These are phyloP conservation scores for Neotropicomus parvogracilis DNA, from an alignment of 1,284 basidiomycete species.

Conservation along the genomic window DNA sequence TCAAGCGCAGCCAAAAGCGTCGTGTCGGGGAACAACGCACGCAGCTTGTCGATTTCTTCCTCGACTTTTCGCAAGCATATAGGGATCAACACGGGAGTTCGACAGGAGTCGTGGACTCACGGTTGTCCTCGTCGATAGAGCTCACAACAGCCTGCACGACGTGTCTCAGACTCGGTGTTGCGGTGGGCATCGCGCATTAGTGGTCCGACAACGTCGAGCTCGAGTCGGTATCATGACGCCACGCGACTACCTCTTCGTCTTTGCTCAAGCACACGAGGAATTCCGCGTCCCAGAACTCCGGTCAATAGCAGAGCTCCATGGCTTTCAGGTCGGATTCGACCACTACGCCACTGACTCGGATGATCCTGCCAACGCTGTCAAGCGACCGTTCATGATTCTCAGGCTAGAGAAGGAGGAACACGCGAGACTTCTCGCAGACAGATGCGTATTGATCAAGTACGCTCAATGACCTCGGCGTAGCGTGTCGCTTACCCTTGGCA, in stretches of 20 bases:
- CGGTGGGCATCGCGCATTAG: slow-evolving; percentile 16
- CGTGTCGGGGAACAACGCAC: slow-evolving; percentile 56
- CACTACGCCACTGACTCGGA: slow-evolving; percentile 31
- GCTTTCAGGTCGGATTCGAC: slow-evolving; percentile 49
- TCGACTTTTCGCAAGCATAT: slow-evolving; percentile 41
- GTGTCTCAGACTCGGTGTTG: slow-evolving; percentile 19
- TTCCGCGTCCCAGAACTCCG: slow-evolving; percentile 80
- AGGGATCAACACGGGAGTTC: slow-evolving; percentile 7
- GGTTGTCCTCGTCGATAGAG: slow-evolving; percentile 30
- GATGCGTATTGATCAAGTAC: slow-evolving; percentile 85
- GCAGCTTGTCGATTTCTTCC: slow-evolving; percentile 51
- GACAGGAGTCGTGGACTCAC: slow-evolving; percentile 17
- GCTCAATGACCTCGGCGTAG: slow-evolving; percentile 3
- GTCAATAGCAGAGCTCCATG: slow-evolving; percentile 66
- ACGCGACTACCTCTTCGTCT: slow-evolving; percentile 63
- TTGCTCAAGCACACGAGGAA: slow-evolving; percentile 75
- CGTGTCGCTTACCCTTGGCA: slow-evolving; percentile 32
- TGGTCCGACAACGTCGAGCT: too few species aligned
- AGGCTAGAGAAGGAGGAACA: slow-evolving; percentile 70
- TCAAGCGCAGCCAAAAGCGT: slow-evolving; percentile 67
- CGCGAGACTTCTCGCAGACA: slow-evolving; percentile 65
- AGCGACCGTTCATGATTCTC: slow-evolving; percentile 74
- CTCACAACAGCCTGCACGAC: slow-evolving; percentile 29
- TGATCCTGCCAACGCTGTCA: slow-evolving; percentile 42
- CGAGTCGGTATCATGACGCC: too few species aligned